These are phyloP conservation scores for Amphichorda felina DNA, from an alignment of 2,329 filamentous ascomycete genomes.

Conservation along the genomic window DNA sequence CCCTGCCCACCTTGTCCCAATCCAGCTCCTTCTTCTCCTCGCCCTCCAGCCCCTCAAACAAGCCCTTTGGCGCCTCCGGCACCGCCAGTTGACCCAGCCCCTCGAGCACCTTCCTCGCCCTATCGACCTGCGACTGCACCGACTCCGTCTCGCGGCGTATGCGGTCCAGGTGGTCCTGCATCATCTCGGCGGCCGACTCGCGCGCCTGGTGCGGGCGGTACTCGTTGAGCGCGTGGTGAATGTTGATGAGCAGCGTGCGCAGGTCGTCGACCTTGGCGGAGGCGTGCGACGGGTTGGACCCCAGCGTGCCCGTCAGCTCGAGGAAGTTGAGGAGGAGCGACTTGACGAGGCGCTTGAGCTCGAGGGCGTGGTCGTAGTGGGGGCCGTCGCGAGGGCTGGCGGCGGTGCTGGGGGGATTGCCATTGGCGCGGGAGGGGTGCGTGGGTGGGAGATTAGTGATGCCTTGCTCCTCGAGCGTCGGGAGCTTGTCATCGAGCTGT, in stretches of 20 bases:
- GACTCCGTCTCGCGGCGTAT: constrained; percentile 62
- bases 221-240: constrained; percentile 87
- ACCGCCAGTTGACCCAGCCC: constrained; percentile 44
- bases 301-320: constrained; percentile 54
- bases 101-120: constrained; percentile 61
- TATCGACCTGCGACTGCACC: constrained; percentile 55
- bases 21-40: constrained; percentile 4
- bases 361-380: constrained; percentile 50
- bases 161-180: constrained; percentile 72
- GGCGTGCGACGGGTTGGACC: constrained; percentile 30
- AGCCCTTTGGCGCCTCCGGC: constrained; percentile 6
- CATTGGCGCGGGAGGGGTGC: constrained; percentile 43
- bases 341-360: constrained; percentile 70
- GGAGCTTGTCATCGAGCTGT: constrained; percentile 48
- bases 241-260: constrained; percentile 74
- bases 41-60: constrained; percentile 6
- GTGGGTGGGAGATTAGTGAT: constrained; percentile 51
- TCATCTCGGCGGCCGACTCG: constrained; percentile 74
- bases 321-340: constrained; percentile 82
- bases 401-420: constrained; percentile 48
- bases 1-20: constrained; percentile 6
- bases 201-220: constrained; percentile 88
- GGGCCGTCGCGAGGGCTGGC: constrained; percentile 26
- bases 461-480: constrained; percentile 55
- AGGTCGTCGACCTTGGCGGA: constrained; percentile 67